These are phyloP conservation scores for Clitocybe nebularis DNA, from an alignment of 1,284 basidiomycete genomes.

Conservation along the genomic window DNA sequence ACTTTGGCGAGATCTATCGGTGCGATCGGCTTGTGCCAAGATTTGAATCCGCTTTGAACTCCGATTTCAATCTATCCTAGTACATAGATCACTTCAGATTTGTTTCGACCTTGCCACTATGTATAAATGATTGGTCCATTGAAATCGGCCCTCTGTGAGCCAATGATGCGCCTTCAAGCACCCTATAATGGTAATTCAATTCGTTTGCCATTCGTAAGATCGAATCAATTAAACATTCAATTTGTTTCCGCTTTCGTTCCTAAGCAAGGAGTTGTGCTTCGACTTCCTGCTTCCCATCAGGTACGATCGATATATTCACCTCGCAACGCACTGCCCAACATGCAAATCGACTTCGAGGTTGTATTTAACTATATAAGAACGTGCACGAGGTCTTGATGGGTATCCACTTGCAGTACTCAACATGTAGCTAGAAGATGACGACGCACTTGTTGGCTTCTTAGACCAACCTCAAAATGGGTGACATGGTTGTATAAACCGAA, in stretches of 20 bases:
- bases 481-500: too few species aligned
- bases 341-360: background rate
- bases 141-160: background rate
- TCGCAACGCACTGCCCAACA: constrained; percentile 1
- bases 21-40: background rate
- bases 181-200: background rate
- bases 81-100: background rate
- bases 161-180: background rate
- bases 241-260: background rate
- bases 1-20: background rate
- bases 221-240: background rate
- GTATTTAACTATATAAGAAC: background rate
- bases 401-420: background rate
- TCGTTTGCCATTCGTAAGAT: background rate
- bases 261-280: background rate
- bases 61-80: background rate
- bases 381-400: background rate
- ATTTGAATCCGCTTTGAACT: constrained; percentile 1
- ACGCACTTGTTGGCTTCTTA: background rate
- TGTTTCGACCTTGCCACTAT: background rate
- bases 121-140: background rate
- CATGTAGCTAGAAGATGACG: background rate
- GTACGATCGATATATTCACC: background rate
- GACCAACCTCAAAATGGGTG: background rate
- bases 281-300: background rate